Percentiles rank a stretch among this genome's conserved stretches.
Evolutionary conservation across 2,329 filamentous ascomycete species (phyloP).

Genomic region (Aspergillus tubingensis): DNA sequence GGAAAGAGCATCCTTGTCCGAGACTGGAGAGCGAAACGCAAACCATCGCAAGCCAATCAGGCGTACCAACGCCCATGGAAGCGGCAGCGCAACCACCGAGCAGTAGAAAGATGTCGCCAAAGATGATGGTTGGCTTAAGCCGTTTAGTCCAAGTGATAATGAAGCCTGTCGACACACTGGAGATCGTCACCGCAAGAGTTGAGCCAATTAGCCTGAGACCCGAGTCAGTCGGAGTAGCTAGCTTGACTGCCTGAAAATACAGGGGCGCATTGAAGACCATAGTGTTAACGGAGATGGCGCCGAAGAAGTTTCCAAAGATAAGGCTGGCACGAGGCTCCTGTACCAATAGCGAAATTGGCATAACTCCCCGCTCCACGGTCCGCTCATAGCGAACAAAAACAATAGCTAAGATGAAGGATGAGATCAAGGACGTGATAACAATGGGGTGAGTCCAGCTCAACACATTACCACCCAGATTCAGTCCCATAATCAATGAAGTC

Average conservation of each 20-base stretch:
- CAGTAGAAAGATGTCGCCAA: slow-evolving; percentile 54
- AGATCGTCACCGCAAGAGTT: slow-evolving; percentile 56
- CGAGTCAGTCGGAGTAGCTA: slow-evolving; percentile 68
- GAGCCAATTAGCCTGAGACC: slow-evolving; percentile 71
- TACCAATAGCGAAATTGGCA: slow-evolving; percentile 52
- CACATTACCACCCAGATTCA: slow-evolving; percentile 57
- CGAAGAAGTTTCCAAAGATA: slow-evolving; percentile 56
- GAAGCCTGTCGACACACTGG: slow-evolving; percentile 62
- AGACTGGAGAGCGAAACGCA: slow-evolving; percentile 59
- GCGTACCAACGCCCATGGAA: slow-evolving; percentile 54
- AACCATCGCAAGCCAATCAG: slow-evolving; percentile 56
- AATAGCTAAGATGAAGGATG: slow-evolving; percentile 42
- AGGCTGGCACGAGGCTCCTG: slow-evolving; percentile 51
- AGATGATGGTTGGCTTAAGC: slow-evolving; percentile 60
- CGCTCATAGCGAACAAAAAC: slow-evolving; percentile 47
- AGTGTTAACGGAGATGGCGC: slow-evolving; percentile 51
- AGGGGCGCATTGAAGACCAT: slow-evolving; percentile 72
- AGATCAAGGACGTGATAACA: slow-evolving; percentile 50
- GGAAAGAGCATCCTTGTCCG: slow-evolving; percentile 66
- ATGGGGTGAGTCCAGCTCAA: slow-evolving; percentile 54
- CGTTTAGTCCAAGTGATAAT: slow-evolving; percentile 61
- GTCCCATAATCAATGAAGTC: slow-evolving; percentile 51
- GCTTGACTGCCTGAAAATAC: slow-evolving; percentile 74
- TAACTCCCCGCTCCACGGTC: slow-evolving; percentile 50
- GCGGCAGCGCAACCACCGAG: slow-evolving; percentile 55